phyloP scores from a whole-genome alignment of 2,329 filamentous ascomycete genomes.

The Sporothrix inflata region DNA sequence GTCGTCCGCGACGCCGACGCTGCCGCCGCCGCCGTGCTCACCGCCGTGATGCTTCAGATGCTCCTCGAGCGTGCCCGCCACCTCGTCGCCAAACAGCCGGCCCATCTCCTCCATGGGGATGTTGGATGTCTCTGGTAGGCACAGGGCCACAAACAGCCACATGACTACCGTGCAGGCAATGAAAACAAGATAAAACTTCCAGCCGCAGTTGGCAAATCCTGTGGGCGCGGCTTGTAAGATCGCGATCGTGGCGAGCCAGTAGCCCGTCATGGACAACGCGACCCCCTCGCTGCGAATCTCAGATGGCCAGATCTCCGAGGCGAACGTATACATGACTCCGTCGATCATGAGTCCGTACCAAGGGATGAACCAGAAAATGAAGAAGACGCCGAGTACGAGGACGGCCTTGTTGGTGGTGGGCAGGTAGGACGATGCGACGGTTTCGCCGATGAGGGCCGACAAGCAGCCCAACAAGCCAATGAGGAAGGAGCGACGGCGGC shows the following conservation, averaged over 20 bases:
- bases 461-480: conserved; percentile 29
- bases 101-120: conserved; percentile 25
- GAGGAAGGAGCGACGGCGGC: conserved; percentile 35
- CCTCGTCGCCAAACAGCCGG: conserved; percentile 20
- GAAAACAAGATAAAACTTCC: conserved; percentile 17
- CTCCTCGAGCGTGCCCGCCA: conserved; percentile 16
- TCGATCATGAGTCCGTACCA: conserved; percentile 21
- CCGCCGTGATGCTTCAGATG: background rate
- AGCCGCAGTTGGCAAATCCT: conserved; percentile 15
- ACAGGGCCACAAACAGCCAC: background rate
- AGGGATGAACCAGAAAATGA: conserved; percentile 24
- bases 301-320: conserved; percentile 9
- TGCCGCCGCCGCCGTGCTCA: background rate
- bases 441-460: background rate
- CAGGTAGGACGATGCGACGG: background rate
- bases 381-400: conserved; percentile 20
- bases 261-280: conserved; percentile 17
- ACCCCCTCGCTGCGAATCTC: conserved; percentile 19
- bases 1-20: background rate
- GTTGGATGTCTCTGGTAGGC: conserved; percentile 17
- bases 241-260: conserved; percentile 21
- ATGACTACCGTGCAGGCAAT: background rate
- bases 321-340: conserved; percentile 20
- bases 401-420: conserved; percentile 16
- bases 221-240: background rate